Base-by-base conservation (phyloP, 306 rosid genomes). In the Corylus heterophylla region DNA sequence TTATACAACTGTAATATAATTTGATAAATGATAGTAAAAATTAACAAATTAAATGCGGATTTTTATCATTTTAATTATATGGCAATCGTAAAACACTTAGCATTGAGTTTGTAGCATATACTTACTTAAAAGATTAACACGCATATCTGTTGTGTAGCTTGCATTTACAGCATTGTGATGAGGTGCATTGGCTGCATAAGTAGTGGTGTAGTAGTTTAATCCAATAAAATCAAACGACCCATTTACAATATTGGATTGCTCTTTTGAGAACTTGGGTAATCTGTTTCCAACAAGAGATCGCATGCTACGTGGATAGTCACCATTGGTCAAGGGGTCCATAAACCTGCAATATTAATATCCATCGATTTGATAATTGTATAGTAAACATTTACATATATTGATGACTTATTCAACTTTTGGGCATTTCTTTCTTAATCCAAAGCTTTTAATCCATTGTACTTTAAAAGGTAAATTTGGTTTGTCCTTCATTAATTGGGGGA, bases 161-260 rank as follows among this genome's bases (percentile, higher is more conserved):
- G 29, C 62, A 55, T 55, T n/a, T 17, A 2, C 62, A n/a, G 27
- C 8, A 5, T 14, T n/a, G 5, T 1, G 18, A 1, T 4, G 62
- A 7, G 9, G 62, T 55, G 11, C 62, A 55, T 55, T 5, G 62
- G 11, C 62, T 18, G 62, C 62, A 55, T 55, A 55, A n/a, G 5
- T 55, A 1, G 62, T 17, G 44, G 88, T 81, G 82, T 90, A 90
- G 74, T 90, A 90, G 75, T 90, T 90, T 62, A 90, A 17, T 73
- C 96, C 96, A 22, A 91, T 39, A 54, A 91, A 91, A 80, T 91
- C 93, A 14, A 79, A 85, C 20, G 96, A 88, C 35, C 89, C 85
- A 22, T 85, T 86, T 29, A 90, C 78, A 81, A 80, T 75, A 39
- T 75, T 50, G 54, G 79, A 85, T 69, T 90, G 72, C 16, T 83